phyloP scores from a whole-genome alignment of 257 asterid species.

The Nicotiana tabacum region DNA sequence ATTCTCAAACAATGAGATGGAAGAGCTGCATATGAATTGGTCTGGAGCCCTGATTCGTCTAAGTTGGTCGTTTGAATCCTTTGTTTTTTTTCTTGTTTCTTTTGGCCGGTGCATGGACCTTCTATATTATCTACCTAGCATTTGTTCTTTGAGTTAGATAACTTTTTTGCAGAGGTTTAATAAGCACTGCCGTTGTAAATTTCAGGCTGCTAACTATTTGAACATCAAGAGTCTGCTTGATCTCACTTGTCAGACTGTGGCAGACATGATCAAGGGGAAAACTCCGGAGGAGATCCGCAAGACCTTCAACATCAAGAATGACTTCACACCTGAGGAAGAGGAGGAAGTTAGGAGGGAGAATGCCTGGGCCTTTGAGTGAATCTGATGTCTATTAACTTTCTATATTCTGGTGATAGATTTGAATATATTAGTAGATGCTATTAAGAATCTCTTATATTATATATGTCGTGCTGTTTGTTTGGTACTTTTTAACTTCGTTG shows the following conservation, averaged over 20 bases:
- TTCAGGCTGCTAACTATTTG: conserved; percentile 71
- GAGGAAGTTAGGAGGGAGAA: conserved; percentile 68
- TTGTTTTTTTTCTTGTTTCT: background rate
- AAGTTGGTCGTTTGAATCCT: background rate
- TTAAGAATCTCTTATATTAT: background rate
- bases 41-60: background rate
- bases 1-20: background rate
- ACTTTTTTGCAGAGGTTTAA: background rate
- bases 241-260: conserved; percentile 59
- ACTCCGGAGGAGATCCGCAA: conserved; percentile 67
- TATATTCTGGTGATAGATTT: background rate
- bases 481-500: background rate
- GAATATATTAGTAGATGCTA: background rate
- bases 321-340: conserved; percentile 61
- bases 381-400: no score
- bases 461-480: background rate
- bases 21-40: background rate
- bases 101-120: background rate
- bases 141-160: background rate
- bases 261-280: conserved; percentile 65
- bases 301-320: conserved; percentile 61
- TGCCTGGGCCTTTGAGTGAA: conserved; percentile 68
- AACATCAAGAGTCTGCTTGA: conserved; percentile 62
- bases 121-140: background rate
- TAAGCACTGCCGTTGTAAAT: background rate